Evolutionary conservation across 1,139 yeast genomes (phyloP).

Genomic region (Suhomyces guaymorum): DNA sequence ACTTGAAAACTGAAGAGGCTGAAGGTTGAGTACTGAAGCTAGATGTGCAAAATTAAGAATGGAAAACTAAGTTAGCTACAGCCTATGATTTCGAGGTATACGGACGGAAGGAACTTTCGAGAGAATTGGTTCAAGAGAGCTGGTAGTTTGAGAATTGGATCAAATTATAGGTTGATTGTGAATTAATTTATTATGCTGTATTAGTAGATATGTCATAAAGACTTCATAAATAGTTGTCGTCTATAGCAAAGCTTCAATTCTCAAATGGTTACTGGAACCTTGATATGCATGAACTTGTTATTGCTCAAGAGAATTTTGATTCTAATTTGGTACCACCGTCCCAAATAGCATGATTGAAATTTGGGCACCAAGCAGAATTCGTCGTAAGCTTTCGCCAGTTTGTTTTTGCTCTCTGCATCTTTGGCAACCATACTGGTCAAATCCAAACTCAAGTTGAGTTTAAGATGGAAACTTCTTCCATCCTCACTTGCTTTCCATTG

Average conservation of each 20-base stretch:
- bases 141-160: too few species aligned
- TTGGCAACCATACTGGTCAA: conserved; percentile 9
- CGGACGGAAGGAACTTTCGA: too few species aligned
- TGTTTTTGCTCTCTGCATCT: conserved; percentile 1
- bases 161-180: too few species aligned
- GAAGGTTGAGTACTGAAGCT: too few species aligned
- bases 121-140: too few species aligned
- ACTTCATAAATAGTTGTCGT: not conserved
- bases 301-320: conserved; percentile 20
- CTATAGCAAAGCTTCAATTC: not conserved
- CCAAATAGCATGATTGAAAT: conserved; percentile 26
- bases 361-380: conserved; percentile 24
- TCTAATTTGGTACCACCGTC: conserved; percentile 24
- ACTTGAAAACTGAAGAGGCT: too few species aligned
- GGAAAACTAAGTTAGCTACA: too few species aligned
- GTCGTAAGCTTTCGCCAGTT: conserved; percentile 15
- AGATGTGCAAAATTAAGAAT: too few species aligned
- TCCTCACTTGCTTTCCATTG: conserved; percentile 10
- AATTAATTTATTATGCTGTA: too few species aligned
- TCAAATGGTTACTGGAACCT: conserved; percentile 19
- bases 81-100: too few species aligned
- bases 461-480: conserved; percentile 4
- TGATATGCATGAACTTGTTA: conserved; percentile 21
- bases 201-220: too few species aligned
- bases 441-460: conserved; percentile 11